Conservation (phyloP, 208 protist genomes). For the Leishmania martiniquensis region DNA sequence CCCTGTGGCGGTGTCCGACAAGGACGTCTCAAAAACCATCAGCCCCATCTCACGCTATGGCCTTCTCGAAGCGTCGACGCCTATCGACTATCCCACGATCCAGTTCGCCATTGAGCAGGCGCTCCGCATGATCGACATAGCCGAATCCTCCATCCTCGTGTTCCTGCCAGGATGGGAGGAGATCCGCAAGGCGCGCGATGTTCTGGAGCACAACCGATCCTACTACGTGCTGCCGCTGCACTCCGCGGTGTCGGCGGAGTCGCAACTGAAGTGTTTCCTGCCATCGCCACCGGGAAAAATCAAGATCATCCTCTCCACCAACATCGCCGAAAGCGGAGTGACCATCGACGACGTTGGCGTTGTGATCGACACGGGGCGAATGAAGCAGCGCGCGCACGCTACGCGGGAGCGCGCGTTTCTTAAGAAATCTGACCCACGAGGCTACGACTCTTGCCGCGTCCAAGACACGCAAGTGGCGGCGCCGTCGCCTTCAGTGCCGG, state of each 20-base stretch:
- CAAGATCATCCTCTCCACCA: constrained; percentile 99
- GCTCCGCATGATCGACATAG: constrained; percentile 70
- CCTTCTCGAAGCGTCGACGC: constrained; percentile 56
- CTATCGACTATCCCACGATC: constrained; percentile 83
- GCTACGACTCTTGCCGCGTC: constrained; percentile 32
- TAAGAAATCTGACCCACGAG: constrained; percentile 36
- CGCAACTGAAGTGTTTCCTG: constrained; percentile 98
- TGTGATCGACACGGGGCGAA: constrained; percentile 97
- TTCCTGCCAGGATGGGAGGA: constrained; percentile 95
- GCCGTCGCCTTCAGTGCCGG: not conserved
- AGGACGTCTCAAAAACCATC: not conserved
- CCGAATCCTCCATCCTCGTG: constrained; percentile 81
- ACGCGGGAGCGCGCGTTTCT: constrained; percentile 37
- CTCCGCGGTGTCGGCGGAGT: constrained; percentile 94
- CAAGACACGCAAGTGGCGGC: not conserved
- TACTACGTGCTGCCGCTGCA: constrained; percentile 88
- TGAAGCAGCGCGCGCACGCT: constrained; percentile 96
- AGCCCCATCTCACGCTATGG: constrained; percentile 48
- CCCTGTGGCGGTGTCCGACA: not conserved
- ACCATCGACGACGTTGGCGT: constrained; percentile 99
- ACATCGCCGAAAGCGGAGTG: constrained; percentile 99
- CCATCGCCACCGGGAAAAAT: constrained; percentile 86
- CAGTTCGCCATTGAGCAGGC: constrained; percentile 88
- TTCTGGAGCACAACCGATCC: constrained; percentile 69
- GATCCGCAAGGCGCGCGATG: constrained; percentile 73